Evolutionary conservation across 2,329 filamentous ascomycete species (phyloP).

Genomic region (Xenoacremonium recifei): DNA sequence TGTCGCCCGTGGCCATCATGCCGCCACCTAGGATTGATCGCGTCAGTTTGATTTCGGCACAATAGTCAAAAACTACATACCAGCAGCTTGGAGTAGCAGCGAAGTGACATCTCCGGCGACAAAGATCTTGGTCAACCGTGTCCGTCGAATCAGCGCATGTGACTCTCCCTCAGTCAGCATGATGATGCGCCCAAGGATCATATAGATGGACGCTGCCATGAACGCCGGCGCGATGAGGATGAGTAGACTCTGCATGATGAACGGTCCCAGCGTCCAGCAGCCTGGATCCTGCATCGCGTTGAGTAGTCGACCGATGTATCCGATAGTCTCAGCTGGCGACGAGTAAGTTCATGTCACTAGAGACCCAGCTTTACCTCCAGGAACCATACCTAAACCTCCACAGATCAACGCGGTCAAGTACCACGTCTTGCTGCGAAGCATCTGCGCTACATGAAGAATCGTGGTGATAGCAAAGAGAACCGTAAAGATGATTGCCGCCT

Average conservation of each 20-base stretch:
- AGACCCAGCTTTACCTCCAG: too few species aligned
- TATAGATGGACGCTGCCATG: conserved; percentile 48
- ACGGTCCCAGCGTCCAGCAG: conserved; percentile 32
- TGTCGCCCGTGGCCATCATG: conserved; percentile 17
- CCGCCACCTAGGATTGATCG: conserved; percentile 23
- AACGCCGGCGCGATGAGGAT: conserved; percentile 39
- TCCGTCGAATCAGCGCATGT: conserved; percentile 39
- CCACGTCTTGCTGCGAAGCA: conserved; percentile 24
- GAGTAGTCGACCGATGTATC: conserved; percentile 48
- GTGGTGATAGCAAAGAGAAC: conserved; percentile 22
- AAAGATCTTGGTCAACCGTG: conserved; percentile 50
- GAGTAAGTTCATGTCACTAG: too few species aligned
- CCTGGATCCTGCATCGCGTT: conserved; percentile 39
- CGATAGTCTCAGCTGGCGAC: conserved; percentile 26
- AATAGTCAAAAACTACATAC: conserved; percentile 6
- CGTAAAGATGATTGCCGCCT: conserved; percentile 19
- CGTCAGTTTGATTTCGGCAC: too few species aligned
- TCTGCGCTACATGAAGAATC: conserved; percentile 21
- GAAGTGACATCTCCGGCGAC: conserved; percentile 50
- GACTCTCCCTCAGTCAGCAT: conserved; percentile 34
- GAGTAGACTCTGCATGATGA: conserved; percentile 39
- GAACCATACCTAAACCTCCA: conserved; percentile 20
- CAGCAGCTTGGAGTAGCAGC: conserved; percentile 33
- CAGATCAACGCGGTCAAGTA: conserved; percentile 22
- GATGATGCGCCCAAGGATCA: conserved; percentile 44